Evolutionary conservation across 202 grass and related monocot species (phyloP).

Genomic region (Digitaria exilis): DNA sequence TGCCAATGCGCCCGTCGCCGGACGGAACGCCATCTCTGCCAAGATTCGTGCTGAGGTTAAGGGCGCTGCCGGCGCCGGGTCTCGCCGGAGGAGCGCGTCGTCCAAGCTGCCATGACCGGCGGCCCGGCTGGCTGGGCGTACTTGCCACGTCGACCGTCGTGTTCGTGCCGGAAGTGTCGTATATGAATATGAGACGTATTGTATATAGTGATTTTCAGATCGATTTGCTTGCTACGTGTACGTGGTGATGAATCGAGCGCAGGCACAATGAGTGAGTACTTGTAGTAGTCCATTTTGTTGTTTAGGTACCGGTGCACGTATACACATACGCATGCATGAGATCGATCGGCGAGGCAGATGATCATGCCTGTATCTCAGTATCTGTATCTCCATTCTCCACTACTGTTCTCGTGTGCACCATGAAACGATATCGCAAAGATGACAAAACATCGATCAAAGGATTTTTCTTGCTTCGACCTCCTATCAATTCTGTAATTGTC

Average conservation of each 20-base stretch:
- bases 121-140: background rate
- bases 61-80: slow-evolving; percentile 19
- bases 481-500: background rate
- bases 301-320: background rate
- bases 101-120: slow-evolving; percentile 44
- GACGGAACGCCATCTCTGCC: slow-evolving; percentile 71
- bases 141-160: slow-evolving; percentile 3
- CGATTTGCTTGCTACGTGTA: too few species aligned
- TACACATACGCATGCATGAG: too few species aligned
- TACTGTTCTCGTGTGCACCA: too few species aligned
- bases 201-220: too few species aligned
- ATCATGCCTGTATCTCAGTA: background rate
- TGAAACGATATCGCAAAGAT: background rate
- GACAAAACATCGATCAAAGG: background rate
- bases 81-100: slow-evolving; percentile 48
- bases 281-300: background rate
- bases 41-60: slow-evolving; percentile 64
- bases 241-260: too few species aligned
- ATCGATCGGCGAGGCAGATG: background rate
- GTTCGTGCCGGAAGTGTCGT: background rate
- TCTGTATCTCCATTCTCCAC: too few species aligned
- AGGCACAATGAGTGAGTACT: background rate
- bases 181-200: background rate
- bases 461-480: background rate
- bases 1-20: slow-evolving; percentile 41